phyloP scores from a whole-genome alignment of 208 protist species.

The Acanthamoeba triangularis region DNA sequence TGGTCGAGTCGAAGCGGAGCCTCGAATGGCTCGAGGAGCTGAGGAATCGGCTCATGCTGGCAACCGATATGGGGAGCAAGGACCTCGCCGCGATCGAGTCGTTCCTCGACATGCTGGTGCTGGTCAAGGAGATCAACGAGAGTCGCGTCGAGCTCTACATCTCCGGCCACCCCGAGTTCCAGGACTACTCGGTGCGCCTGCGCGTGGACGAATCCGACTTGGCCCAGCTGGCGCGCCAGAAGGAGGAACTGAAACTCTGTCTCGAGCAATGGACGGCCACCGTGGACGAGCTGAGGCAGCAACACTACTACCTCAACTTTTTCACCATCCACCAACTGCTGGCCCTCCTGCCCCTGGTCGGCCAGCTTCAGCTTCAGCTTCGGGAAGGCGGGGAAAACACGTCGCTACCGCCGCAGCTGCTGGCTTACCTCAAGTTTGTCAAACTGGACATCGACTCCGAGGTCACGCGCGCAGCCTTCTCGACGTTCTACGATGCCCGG shows the following conservation, averaged over 20 bases:
- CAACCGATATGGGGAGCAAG: slow-evolving; percentile 37
- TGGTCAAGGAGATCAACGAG: slow-evolving; percentile 68
- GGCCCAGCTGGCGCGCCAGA: background rate
- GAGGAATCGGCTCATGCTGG: slow-evolving; percentile 67
- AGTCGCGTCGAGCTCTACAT: slow-evolving; percentile 9
- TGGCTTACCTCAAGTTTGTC: slow-evolving; percentile 34
- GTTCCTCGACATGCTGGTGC: slow-evolving; percentile 11
- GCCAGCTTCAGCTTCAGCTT: background rate
- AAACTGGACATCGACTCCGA: slow-evolving; percentile 30
- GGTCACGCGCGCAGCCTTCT: background rate
- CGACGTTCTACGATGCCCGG: background rate
- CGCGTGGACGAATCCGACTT: background rate
- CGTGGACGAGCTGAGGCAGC: background rate
- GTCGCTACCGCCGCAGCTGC: background rate
- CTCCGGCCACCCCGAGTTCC: slow-evolving; percentile 49
- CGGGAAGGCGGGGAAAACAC: background rate
- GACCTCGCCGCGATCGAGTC: background rate
- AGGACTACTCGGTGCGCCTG: slow-evolving; percentile 21
- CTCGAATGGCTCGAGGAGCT: slow-evolving; percentile 66
- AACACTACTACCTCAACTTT: slow-evolving; percentile 72
- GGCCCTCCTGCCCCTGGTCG: slow-evolving; percentile 24
- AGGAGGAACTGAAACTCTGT: background rate
- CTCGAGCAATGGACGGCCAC: background rate
- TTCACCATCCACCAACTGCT: slow-evolving; percentile 74
- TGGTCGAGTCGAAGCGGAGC: background rate